Percentiles rank a stretch among this genome's conserved stretches.
These are phyloP conservation scores for Colletotrichum liaoningense DNA, from an alignment of 2,329 filamentous ascomycete genomes.

Conservation along the genomic window DNA sequence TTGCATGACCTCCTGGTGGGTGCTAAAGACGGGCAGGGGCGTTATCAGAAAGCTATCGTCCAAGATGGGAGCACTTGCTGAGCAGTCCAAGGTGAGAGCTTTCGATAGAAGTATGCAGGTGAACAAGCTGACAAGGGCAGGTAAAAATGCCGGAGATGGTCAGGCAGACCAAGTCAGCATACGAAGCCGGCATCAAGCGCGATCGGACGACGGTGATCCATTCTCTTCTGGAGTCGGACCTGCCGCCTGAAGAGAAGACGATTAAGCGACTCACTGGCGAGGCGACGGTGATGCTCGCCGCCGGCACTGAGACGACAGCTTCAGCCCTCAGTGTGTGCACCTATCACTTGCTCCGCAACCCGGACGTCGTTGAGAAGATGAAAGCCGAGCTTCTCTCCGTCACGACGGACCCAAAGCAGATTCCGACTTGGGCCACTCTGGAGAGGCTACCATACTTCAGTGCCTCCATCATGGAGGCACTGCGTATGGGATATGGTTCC, in stretches of 20 bases:
- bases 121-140: not conserved
- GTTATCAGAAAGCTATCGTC: not conserved
- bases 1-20: too few relatives aligned
- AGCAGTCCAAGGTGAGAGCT: not conserved
- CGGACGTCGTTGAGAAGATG: not conserved
- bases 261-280: constrained; percentile 49
- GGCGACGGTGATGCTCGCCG: constrained; percentile 49
- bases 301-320: constrained; percentile 49
- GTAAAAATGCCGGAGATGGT: constrained; percentile 4
- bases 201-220: constrained; percentile 2
- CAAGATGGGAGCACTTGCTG: constrained; percentile 14
- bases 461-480: constrained; percentile 50
- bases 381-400: not conserved
- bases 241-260: constrained; percentile 50
- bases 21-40: not conserved
- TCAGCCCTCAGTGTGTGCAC: constrained; percentile 10
- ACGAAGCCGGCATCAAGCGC: not conserved
- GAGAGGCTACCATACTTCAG: constrained; percentile 51
- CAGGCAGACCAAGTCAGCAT: not conserved
- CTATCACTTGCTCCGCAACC: not conserved
- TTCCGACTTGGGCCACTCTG: constrained; percentile 39
- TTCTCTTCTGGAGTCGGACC: constrained; percentile 40
- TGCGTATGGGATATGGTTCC: constrained; percentile 54
- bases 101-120: not conserved
- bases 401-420: not conserved